Evolutionary conservation across 2,329 filamentous ascomycete species (phyloP).

Genomic region (Sporothrix euskadiensis): DNA sequence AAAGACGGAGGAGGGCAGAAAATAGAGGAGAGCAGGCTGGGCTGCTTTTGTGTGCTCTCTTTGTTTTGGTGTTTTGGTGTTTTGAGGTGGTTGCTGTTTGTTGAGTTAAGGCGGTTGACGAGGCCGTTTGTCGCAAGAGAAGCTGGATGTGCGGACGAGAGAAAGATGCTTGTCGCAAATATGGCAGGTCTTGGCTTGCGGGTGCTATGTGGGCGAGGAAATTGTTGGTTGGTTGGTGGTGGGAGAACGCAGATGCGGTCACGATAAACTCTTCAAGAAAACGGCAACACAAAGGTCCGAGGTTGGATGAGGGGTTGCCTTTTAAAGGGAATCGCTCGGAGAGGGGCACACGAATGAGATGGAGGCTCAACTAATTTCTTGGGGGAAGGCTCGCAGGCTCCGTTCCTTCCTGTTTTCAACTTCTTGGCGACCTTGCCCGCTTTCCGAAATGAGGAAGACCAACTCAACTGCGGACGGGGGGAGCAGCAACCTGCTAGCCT

Average conservation of each 20-base stretch:
- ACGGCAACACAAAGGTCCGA: neutral
- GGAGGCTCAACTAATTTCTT: neutral
- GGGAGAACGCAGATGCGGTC: neutral
- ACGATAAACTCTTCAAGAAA: neutral
- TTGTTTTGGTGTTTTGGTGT: neutral
- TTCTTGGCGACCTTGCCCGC: slow-evolving; percentile 11
- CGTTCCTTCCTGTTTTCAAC: neutral
- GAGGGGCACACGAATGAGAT: slow-evolving; percentile 15
- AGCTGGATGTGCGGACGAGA: neutral
- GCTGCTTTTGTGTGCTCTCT: neutral
- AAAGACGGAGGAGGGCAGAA: neutral
- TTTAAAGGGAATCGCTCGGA: neutral
- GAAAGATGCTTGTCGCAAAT: neutral
- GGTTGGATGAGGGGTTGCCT: slow-evolving; percentile 1
- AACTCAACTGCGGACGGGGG: neutral
- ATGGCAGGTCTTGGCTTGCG: neutral
- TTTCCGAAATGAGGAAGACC: slow-evolving; percentile 5
- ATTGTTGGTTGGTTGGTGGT: neutral
- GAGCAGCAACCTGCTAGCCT: slow-evolving; percentile 21
- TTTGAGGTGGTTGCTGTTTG: neutral
- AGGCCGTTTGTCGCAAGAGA: neutral
- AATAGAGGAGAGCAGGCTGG: neutral
- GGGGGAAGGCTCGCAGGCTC: neutral
- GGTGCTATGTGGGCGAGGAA: neutral
- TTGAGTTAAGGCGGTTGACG: too few relatives aligned